These are phyloP conservation scores for Fraxinus albicans DNA, from an alignment of 305 asterid genomes.

Conservation along the genomic window DNA sequence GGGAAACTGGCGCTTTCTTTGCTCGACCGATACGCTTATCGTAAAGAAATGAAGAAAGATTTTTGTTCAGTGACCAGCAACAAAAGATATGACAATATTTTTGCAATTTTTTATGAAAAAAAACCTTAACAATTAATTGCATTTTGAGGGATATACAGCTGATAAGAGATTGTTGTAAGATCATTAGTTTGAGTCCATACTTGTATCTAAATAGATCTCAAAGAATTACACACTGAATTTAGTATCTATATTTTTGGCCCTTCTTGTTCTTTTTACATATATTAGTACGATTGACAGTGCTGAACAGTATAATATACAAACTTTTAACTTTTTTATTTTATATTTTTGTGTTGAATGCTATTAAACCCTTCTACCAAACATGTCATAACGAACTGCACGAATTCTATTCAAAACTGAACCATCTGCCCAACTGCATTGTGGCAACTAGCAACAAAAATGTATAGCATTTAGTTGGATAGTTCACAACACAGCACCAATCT, in stretches of 20 bases:
- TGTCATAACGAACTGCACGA: not conserved
- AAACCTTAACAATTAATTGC: not conserved
- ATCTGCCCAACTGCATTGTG: not conserved
- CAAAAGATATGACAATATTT: slow-evolving; percentile 1
- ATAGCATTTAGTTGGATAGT: not conserved
- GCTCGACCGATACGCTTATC: not conserved
- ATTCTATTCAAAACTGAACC: not conserved
- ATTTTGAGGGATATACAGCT: slow-evolving; percentile 34
- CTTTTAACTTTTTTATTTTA: not conserved
- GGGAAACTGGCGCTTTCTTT: not conserved
- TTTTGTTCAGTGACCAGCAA: slow-evolving; percentile 5
- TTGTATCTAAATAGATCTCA: slow-evolving; percentile 30
- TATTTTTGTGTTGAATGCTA: not conserved
- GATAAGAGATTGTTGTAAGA: slow-evolving; percentile 17
- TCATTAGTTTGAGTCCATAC: slow-evolving; percentile 26
- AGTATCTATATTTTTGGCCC: not conserved
- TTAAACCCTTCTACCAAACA: not conserved
- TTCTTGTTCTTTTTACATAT: not conserved
- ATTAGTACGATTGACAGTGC: not conserved
- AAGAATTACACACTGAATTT: slow-evolving; percentile 11
- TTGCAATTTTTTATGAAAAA: slow-evolving; percentile 2
- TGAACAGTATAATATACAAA: not conserved
- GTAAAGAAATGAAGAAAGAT: not conserved
- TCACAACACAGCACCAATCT: not conserved
- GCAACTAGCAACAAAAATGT: not conserved